Evolutionary conservation across 225 moss, liverwort and hornwort species (phyloP), one percentile per base, ranked within the genome.

Genomic region (Rhytidiadelphus loreus): DNA sequence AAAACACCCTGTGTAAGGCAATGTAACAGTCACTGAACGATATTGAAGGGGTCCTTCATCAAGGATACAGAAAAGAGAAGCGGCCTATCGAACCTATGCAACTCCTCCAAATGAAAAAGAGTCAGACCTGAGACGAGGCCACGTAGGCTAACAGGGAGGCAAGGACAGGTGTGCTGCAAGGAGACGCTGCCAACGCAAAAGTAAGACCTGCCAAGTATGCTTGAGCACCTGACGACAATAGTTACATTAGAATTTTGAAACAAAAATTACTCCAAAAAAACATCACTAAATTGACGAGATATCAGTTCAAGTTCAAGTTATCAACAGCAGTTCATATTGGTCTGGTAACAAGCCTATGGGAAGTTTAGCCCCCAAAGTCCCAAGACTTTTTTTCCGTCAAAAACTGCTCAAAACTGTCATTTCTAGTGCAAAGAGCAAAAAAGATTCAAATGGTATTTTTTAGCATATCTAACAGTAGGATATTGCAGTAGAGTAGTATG

Each of bases 161-260:
- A 41, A 99, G 96, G 57, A 97, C 99, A 56, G 99, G 99, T 44
- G 99, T 99, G 90, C 99, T 99, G 90, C 99, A 99, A 74, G 99
- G 99, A 70, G 99, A 99, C n/a, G 99, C 97, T 82, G 99, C 99
- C 89, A 99, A 89, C 7, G 99, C 99, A 90, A 99, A 99, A 72
- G 97, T 99, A 79, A 99, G 96, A 71, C 99, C 99, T 81, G 99
- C 99, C 85, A 99, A 90, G 86, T 99, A 99, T 82, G 99, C 99
- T 90, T 99, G 99, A 71, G 92, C 96, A 93, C 96, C 98, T 98
- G 95, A 69, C 85, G 19, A 71, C 88, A 79, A 81, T 48, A 57
- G 30, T 60, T 59, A 44, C 84, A 58, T 70, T 21, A 89, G 85
- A 39, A 89, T 59, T 71, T 30, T 71, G 75, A n/a, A 41, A 30